Conservation (phyloP, 345 rosid species). For the Geranium rotundifolium region DNA sequence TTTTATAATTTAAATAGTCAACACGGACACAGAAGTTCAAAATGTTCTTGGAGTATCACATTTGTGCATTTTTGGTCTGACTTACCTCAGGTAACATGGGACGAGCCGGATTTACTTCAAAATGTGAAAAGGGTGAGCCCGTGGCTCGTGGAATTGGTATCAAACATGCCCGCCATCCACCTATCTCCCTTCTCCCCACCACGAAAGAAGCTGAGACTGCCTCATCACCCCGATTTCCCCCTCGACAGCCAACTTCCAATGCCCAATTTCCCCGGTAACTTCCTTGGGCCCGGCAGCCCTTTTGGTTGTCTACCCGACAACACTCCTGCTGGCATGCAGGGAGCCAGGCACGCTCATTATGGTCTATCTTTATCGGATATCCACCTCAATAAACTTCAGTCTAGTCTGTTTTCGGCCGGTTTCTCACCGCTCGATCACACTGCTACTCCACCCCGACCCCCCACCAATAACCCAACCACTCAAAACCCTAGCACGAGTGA, state of each 20-base stretch:
- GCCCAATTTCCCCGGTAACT: slow-evolving; percentile 42
- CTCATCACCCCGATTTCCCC: slow-evolving; percentile 45
- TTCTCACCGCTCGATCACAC: slow-evolving; percentile 24
- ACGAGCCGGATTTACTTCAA: slow-evolving; percentile 68
- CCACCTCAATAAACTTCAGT: slow-evolving; percentile 43
- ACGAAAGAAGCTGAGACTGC: slow-evolving; percentile 52
- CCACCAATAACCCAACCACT: slow-evolving; percentile 17
- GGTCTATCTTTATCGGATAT: slow-evolving; percentile 46
- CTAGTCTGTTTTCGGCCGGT: slow-evolving; percentile 27
- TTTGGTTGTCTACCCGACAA: slow-evolving; percentile 41
- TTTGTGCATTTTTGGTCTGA: not conserved
- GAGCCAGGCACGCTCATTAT: slow-evolving; percentile 82
- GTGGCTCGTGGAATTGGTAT: slow-evolving; percentile 67
- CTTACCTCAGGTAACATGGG: slow-evolving; percentile 53
- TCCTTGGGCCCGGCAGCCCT: slow-evolving; percentile 38
- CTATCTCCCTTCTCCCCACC: slow-evolving; percentile 55
- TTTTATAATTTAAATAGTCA: too few relatives aligned
- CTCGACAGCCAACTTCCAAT: slow-evolving; percentile 39
- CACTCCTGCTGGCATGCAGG: slow-evolving; percentile 89
- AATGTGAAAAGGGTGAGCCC: slow-evolving; percentile 63
- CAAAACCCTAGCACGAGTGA: slow-evolving; percentile 28
- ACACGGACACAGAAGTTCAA: too few relatives aligned
- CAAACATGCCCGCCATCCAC: slow-evolving; percentile 56
- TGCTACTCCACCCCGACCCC: slow-evolving; percentile 15
- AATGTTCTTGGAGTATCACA: too few relatives aligned